These are phyloP conservation scores for Hibiscus mutabilis DNA, from an alignment of 345 rosid species.

Conservation along the genomic window DNA sequence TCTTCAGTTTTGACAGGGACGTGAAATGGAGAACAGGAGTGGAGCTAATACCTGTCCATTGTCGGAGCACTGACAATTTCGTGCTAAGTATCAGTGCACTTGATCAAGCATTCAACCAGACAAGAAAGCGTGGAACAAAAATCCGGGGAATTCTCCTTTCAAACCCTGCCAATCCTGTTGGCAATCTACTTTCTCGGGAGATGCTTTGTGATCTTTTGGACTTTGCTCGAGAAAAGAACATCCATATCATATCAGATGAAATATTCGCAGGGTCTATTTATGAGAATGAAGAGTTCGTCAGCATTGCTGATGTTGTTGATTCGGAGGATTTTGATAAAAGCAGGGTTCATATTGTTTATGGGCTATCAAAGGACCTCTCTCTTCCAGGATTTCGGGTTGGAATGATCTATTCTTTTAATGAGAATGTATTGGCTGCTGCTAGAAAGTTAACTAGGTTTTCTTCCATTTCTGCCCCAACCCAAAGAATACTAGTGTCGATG, in stretches of 20 bases:
- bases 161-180: conserved; percentile 88
- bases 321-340: conserved; percentile 59
- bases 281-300: conserved; percentile 66
- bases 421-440: conserved; percentile 57
- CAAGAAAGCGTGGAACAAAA: conserved; percentile 63
- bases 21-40: conserved; percentile 73
- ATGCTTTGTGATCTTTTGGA: conserved; percentile 43
- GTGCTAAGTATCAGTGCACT: conserved; percentile 51
- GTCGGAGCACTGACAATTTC: conserved; percentile 78
- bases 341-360: conserved; percentile 80
- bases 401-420: conserved; percentile 63
- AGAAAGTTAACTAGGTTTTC: conserved; percentile 68
- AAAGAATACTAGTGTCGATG: conserved; percentile 64
- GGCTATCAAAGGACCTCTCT: conserved; percentile 84
- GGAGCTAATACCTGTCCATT: conserved; percentile 79
- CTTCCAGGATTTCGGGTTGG: conserved; percentile 85
- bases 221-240: conserved; percentile 77
- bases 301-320: conserved; percentile 72
- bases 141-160: conserved; percentile 74
- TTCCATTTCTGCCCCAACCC: conserved; percentile 66
- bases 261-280: conserved; percentile 74
- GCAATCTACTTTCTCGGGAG: conserved; percentile 59
- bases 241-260: conserved; percentile 84
- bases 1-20: conserved; percentile 83
- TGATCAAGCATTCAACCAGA: conserved; percentile 82